phyloP scores from a whole-genome alignment of 2,329 filamentous ascomycete genomes.

The Venturia aucupariae region DNA sequence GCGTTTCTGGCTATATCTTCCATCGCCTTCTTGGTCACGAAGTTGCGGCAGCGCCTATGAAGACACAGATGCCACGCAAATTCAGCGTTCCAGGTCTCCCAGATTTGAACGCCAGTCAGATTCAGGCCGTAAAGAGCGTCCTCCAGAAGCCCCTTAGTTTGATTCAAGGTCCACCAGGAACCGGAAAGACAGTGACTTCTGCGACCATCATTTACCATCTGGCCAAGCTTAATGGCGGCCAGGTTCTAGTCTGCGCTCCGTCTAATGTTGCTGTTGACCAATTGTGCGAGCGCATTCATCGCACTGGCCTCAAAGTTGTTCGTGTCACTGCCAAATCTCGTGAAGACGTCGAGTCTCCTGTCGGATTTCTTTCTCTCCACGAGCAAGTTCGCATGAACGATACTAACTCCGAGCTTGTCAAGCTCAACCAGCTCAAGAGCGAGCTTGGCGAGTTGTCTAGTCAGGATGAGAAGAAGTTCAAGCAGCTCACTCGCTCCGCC shows the following conservation, averaged over 20 bases:
- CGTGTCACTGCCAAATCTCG: constrained; percentile 97
- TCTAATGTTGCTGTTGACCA: constrained; percentile 99
- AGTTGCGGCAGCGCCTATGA: constrained; percentile 89
- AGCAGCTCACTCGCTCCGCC: constrained; percentile 84
- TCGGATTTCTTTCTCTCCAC: constrained; percentile 88
- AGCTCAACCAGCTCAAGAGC: constrained; percentile 84
- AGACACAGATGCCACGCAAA: constrained; percentile 90
- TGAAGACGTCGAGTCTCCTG: constrained; percentile 97
- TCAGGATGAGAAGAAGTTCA: constrained; percentile 97
- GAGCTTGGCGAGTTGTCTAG: constrained; percentile 87
- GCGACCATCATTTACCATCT: constrained; percentile 98
- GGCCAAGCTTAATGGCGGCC: constrained; percentile 87
- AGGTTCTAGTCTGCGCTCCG: constrained; percentile 91
- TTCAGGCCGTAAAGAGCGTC: constrained; percentile 91
- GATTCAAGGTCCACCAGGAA: constrained; percentile 94
- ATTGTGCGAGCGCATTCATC: constrained; percentile 91
- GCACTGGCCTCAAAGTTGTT: constrained; percentile 90
- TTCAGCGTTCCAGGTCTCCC: constrained; percentile 91
- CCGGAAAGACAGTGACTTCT: constrained; percentile 96
- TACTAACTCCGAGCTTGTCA: constrained; percentile 85
- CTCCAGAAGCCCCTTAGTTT: constrained; percentile 87
- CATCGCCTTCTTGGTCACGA: constrained; percentile 93
- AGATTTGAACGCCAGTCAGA: constrained; percentile 90
- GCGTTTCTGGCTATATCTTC: constrained; percentile 97
- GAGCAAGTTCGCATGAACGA: constrained; percentile 98